phyloP scores from a whole-genome alignment of 306 rosid genomes.

The Lathyrus oleraceus region DNA sequence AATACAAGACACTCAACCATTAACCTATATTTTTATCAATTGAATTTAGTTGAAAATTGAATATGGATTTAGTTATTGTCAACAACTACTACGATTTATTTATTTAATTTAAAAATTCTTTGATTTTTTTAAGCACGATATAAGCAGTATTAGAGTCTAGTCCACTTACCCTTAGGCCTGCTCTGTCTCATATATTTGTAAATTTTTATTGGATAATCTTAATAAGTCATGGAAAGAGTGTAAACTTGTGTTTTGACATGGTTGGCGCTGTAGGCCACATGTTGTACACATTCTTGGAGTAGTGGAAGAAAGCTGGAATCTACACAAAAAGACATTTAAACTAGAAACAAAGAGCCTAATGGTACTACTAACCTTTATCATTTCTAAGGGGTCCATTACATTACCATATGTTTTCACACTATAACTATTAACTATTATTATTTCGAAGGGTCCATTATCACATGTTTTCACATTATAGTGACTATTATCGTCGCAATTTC shows the following conservation, averaged over 20 bases:
- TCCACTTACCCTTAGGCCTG: too few species aligned
- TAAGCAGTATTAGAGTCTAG: too few species aligned
- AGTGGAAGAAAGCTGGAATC: conserved; percentile 52
- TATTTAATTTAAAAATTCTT: too few species aligned
- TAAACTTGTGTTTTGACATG: conserved; percentile 5
- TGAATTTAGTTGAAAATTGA: too few species aligned
- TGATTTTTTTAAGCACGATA: too few species aligned
- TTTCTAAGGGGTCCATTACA: conserved; percentile 29
- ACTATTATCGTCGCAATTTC: background rate
- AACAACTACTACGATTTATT: too few species aligned
- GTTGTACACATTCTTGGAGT: conserved; percentile 14
- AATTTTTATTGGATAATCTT: too few species aligned
- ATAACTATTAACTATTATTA: background rate
- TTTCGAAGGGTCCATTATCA: conserved; percentile 19
- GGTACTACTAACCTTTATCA: conserved; percentile 21
- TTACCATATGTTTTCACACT: background rate
- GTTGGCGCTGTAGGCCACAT: conserved; percentile 34
- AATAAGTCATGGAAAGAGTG: too few species aligned
- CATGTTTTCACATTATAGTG: background rate
- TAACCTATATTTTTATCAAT: too few species aligned
- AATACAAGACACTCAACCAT: too few species aligned
- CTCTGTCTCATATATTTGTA: too few species aligned
- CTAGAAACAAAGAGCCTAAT: background rate
- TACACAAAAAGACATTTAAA: background rate
- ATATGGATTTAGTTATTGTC: too few species aligned